A percentile compares a stretch with the other conserved stretches of the same genome.
phyloP scores from a whole-genome alignment of 805 yeast species.

The Suhomyces sp. region DNA sequence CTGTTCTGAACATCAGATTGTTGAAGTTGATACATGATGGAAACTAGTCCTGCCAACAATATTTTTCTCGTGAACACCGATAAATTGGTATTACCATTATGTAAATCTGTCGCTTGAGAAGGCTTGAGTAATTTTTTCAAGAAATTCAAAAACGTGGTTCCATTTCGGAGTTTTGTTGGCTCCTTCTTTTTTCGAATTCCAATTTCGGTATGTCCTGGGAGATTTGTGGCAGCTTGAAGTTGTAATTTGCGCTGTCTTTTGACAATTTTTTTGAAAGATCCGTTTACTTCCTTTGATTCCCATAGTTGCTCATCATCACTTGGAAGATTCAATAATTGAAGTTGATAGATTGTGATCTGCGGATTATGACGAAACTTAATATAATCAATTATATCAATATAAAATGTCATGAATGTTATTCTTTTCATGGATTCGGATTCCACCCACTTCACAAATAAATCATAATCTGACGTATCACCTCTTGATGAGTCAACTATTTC shows the following conservation, averaged over 20 bases:
- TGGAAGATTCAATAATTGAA: conserved; percentile 40
- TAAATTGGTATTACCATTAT: conserved; percentile 13
- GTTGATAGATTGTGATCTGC: conserved; percentile 36
- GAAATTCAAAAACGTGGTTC: conserved; percentile 49
- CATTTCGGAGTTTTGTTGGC: conserved; percentile 10
- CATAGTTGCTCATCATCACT: conserved; percentile 42
- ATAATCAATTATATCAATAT: conserved; percentile 76
- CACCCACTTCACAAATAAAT: conserved; percentile 65
- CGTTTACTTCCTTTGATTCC: conserved; percentile 39
- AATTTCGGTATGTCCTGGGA: conserved; percentile 1
- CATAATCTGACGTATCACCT: conserved; percentile 26
- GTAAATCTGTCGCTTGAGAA: conserved; percentile 29
- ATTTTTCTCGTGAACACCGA: conserved; percentile 64
- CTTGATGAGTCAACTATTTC: conserved; percentile 11
- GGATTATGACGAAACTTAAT: conserved; percentile 74
- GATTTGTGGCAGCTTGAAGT: conserved; percentile 2
- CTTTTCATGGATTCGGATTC: conserved; percentile 78
- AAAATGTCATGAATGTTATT: conserved; percentile 77
- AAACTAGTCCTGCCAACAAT: conserved; percentile 62
- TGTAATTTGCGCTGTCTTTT: conserved; percentile 35
- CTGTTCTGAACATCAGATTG: conserved; percentile 64
- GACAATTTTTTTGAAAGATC: conserved; percentile 38
- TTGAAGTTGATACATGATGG: conserved; percentile 70
- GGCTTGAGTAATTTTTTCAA: conserved; percentile 59
- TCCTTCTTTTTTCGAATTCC: conserved; percentile 6